phyloP scores from a whole-genome alignment of 305 asterid genomes.

The Euphrasia arctica region DNA sequence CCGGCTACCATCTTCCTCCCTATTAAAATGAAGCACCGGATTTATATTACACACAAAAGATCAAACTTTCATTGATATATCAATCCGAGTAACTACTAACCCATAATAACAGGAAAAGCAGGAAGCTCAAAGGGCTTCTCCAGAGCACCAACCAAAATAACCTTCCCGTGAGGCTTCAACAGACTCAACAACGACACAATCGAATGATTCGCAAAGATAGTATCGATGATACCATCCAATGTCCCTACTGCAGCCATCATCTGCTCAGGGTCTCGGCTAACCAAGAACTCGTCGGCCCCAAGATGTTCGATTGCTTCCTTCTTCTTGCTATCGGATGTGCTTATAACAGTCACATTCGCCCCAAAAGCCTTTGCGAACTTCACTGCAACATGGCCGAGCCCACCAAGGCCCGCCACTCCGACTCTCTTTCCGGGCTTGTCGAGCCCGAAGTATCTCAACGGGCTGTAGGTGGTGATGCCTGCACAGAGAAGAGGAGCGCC shows the following conservation, averaged over 20 bases:
- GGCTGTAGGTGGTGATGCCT: conserved; percentile 7
- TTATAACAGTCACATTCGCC: not conserved
- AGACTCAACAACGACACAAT: not conserved
- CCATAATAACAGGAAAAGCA: not conserved
- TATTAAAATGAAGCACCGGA: not conserved
- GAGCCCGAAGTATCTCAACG: conserved; percentile 6
- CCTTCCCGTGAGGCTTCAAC: conserved; percentile 5
- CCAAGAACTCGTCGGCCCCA: not conserved
- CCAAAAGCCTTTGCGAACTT: conserved; percentile 5
- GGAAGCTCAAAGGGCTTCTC: not conserved
- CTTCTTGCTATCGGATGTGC: not conserved
- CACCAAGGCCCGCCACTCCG: not conserved
- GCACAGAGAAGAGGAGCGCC: conserved; percentile 3
- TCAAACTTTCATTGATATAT: not conserved
- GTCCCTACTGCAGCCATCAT: conserved; percentile 4
- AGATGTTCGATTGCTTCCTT: not conserved
- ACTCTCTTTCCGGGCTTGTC: not conserved
- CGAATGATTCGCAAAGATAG: not conserved
- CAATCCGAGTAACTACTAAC: not conserved
- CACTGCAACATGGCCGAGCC: conserved; percentile 1
- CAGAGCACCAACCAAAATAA: not conserved
- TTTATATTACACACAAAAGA: too few species aligned
- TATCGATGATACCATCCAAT: conserved; percentile 2
- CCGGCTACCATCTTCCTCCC: not conserved
- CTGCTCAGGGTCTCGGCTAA: not conserved